phyloP scores from a whole-genome alignment of 768 basidiomycete species.

The Sutorius australiensis region DNA sequence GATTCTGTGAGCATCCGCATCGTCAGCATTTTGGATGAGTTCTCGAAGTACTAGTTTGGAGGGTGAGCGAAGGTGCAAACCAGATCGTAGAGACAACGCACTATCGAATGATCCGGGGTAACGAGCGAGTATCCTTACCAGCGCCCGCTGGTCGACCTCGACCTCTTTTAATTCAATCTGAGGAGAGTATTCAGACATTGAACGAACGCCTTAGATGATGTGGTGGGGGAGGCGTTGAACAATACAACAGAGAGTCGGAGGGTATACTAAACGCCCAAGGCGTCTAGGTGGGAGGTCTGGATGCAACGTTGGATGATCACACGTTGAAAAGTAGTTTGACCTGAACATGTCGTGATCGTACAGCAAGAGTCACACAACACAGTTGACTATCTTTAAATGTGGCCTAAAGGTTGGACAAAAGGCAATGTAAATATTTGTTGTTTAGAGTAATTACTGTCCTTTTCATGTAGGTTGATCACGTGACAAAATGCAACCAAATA shows the following conservation, averaged over 20 bases:
- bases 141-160: conserved; percentile 14
- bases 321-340: not conserved
- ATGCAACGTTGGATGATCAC: conserved; percentile 5
- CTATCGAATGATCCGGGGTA: conserved; percentile 16
- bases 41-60: conserved; percentile 42
- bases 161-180: conserved; percentile 11
- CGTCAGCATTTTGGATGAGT: conserved; percentile 56
- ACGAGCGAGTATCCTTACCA: conserved; percentile 16
- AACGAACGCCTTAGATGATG: not conserved
- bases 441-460: too few species aligned
- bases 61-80: not conserved
- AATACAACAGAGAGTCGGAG: not conserved
- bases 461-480: too few species aligned
- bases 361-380: not conserved
- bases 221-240: not conserved
- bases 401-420: too few species aligned
- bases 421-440: too few species aligned
- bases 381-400: too few species aligned
- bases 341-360: not conserved
- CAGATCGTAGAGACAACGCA: not conserved
- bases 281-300: not conserved
- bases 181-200: not conserved
- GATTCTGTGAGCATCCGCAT: conserved; percentile 37
- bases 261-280: not conserved
- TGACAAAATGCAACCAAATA: too few species aligned